phyloP scores from a whole-genome alignment of 495 filamentous ascomycete genomes.

The Margaritispora aquatica region DNA sequence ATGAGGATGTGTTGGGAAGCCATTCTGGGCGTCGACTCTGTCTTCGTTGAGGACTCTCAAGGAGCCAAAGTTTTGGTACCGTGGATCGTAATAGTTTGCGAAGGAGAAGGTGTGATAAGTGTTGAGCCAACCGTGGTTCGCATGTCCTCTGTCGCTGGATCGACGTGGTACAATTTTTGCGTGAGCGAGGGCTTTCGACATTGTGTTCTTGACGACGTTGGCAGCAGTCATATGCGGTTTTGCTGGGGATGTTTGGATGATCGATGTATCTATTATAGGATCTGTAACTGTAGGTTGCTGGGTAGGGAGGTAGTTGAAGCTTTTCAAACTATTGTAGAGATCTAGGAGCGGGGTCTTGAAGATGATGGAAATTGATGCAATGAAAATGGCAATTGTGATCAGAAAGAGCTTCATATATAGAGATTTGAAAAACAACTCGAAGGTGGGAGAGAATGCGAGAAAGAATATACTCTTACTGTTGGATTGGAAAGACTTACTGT shows the following conservation, averaged over 20 bases:
- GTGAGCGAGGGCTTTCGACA: slow-evolving; percentile 52
- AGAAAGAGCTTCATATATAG: slow-evolving; percentile 28
- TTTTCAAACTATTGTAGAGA: slow-evolving; percentile 11
- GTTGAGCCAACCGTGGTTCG: slow-evolving; percentile 79
- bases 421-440: slow-evolving; percentile 5
- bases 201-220: slow-evolving; percentile 28
- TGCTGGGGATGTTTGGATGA: neutral
- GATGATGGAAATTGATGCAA: slow-evolving; percentile 22
- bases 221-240: slow-evolving; percentile 16
- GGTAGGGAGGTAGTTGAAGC: slow-evolving; percentile 1
- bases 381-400: slow-evolving; percentile 21
- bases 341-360: slow-evolving; percentile 25
- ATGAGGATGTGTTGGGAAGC: slow-evolving; percentile 78
- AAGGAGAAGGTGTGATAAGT: slow-evolving; percentile 80
- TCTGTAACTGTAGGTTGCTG: slow-evolving; percentile 3
- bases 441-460: slow-evolving; percentile 21
- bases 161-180: slow-evolving; percentile 57
- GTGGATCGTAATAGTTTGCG: slow-evolving; percentile 63
- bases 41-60: slow-evolving; percentile 82
- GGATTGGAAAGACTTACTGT: slow-evolving; percentile 18
- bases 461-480: slow-evolving; percentile 13
- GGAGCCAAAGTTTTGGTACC: slow-evolving; percentile 56
- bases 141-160: slow-evolving; percentile 59
- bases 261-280: slow-evolving; percentile 6
- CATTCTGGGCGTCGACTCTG: slow-evolving; percentile 57